phyloP scores from a whole-genome alignment of 371 early-diverging fungal genomes.

The Rhizomucor miehei region DNA sequence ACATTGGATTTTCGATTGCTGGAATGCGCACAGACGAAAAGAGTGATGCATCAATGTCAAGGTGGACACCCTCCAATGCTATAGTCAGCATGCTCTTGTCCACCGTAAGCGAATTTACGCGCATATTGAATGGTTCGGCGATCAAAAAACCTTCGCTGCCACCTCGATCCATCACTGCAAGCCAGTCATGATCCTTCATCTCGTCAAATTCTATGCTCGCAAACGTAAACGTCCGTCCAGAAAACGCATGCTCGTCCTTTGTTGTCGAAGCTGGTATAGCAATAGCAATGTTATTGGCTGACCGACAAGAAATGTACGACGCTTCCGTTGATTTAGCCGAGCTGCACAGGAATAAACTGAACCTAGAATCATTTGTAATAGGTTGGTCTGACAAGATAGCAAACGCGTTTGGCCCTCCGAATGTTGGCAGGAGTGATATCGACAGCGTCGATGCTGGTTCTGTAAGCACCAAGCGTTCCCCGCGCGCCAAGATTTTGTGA shows the following conservation, averaged over 20 bases:
- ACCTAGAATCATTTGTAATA: conserved; percentile 11
- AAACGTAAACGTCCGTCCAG: conserved; percentile 44
- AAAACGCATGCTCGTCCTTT: conserved; percentile 27
- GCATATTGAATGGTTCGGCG: conserved; percentile 46
- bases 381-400: not conserved
- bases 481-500: not conserved
- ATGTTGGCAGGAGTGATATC: not conserved
- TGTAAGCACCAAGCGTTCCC: not conserved
- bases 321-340: conserved; percentile 4
- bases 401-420: not conserved
- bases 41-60: conserved; percentile 29
- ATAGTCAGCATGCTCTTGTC: conserved; percentile 48
- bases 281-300: conserved; percentile 23
- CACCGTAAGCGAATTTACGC: conserved; percentile 23
- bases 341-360: conserved; percentile 48
- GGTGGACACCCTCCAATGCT: conserved; percentile 36
- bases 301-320: conserved; percentile 23
- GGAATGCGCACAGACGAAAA: conserved; percentile 56
- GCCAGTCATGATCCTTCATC: conserved; percentile 39
- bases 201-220: conserved; percentile 38
- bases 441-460: not conserved
- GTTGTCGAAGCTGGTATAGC: conserved; percentile 49
- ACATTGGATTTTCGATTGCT: conserved; percentile 57
- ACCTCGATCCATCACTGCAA: conserved; percentile 42
- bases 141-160: conserved; percentile 46